Evolutionary conservation across 2,329 filamentous ascomycete species (phyloP).

Genomic region (Sclerotinia trifoliorum): DNA sequence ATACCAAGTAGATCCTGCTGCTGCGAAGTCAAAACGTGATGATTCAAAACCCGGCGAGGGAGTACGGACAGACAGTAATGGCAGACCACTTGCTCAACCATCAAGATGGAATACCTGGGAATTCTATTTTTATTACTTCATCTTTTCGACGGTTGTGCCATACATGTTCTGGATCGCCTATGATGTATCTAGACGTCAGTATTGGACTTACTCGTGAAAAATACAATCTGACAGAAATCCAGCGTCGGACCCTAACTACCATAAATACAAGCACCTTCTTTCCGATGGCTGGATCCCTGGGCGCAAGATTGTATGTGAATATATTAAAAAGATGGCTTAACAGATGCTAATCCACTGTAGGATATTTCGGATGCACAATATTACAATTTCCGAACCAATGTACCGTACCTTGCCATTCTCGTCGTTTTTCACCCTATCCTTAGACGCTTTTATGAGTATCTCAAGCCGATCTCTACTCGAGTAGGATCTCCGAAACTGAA

Average conservation of each 20-base stretch:
- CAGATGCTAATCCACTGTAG: constrained; percentile 44
- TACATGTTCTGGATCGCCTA: constrained; percentile 91
- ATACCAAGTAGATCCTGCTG: constrained; percentile 51
- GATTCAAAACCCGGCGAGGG: constrained; percentile 35
- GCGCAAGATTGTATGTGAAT: constrained; percentile 70
- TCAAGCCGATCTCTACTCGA: constrained; percentile 32
- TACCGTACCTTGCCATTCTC: constrained; percentile 75
- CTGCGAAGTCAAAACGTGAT: constrained; percentile 34
- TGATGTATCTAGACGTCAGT: constrained; percentile 76
- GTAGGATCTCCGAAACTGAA: constrained; percentile 35
- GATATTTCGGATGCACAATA: constrained; percentile 93
- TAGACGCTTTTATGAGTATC: constrained; percentile 66
- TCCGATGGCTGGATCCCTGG: constrained; percentile 88
- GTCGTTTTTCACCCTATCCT: constrained; percentile 77
- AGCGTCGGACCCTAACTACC: constrained; percentile 81
- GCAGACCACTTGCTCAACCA: constrained; percentile 51
- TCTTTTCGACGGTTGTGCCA: constrained; percentile 66
- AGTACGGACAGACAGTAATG: constrained; percentile 43
- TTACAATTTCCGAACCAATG: constrained; percentile 76
- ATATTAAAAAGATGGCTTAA: not conserved
- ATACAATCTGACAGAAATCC: constrained; percentile 27
- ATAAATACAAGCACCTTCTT: constrained; percentile 68
- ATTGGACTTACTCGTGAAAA: constrained; percentile 8
- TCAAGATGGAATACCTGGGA: constrained; percentile 85
- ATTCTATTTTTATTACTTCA: constrained; percentile 76